Conservation (phyloP, 78 protist genomes). For the Tieghemostelium lacteum region DNA sequence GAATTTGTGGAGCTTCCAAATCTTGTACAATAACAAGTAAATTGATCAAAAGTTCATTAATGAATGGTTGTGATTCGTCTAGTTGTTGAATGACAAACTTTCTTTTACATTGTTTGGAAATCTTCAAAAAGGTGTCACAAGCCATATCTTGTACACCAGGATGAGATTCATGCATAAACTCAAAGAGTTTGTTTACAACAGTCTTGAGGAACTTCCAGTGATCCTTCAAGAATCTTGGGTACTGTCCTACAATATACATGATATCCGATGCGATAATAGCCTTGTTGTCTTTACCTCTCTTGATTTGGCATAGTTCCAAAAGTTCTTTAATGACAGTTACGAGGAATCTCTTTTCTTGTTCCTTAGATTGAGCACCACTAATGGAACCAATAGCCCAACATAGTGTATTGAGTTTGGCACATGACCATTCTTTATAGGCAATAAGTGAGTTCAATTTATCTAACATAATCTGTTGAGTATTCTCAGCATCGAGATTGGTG, state of each 20-base stretch:
- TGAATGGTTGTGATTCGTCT: conserved; percentile 90
- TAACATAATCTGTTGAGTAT: conserved; percentile 95
- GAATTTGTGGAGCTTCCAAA: conserved; percentile 91
- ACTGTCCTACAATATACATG: conserved; percentile 99
- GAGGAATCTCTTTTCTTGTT: conserved; percentile 96
- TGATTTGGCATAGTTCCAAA: conserved; percentile 93
- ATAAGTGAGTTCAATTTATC: conserved; percentile 75
- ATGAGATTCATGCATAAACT: conserved; percentile 99
- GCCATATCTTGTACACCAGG: conserved; percentile 99
- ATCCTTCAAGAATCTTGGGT: conserved; percentile 98
- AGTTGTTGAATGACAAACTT: conserved; percentile 91
- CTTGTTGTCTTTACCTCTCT: conserved; percentile 97
- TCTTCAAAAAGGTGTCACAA: conserved; percentile 99
- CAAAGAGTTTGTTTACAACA: conserved; percentile 98
- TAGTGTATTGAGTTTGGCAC: conserved; percentile 91
- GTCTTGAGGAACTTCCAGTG: conserved; percentile 99
- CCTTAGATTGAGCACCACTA: conserved; percentile 95
- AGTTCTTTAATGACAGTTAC: conserved; percentile 98
- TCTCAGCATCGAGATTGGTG: conserved; percentile 95
- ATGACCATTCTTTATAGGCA: conserved; percentile 83
- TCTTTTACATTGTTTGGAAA: conserved; percentile 93
- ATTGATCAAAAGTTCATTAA: conserved; percentile 88
- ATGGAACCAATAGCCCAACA: conserved; percentile 99
- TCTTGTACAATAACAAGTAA: conserved; percentile 82
- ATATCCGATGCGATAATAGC: conserved; percentile 99